Percentiles rank a stretch among this genome's conserved stretches.
Evolutionary conservation across 106 monocot genomes (phyloP).

Genomic region (Apostasia shenzhenica): DNA sequence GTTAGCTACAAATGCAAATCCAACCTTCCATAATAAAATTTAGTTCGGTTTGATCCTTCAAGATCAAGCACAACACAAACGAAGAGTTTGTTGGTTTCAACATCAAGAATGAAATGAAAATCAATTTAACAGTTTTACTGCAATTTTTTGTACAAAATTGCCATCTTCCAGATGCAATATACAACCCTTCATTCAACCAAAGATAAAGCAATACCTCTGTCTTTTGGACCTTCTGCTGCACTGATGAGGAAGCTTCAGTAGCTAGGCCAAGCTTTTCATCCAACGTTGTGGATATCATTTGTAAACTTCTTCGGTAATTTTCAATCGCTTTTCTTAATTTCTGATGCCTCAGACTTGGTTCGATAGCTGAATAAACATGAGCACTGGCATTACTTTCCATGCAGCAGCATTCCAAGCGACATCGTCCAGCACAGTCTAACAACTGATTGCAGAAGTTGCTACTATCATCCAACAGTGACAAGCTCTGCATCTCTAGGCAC

Average conservation of each 20-base stretch:
- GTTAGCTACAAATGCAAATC: too few species aligned
- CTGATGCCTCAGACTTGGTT: constrained; percentile 53
- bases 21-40: too few species aligned
- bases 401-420: constrained; percentile 15
- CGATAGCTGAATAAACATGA: constrained; percentile 29
- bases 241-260: constrained; percentile 17
- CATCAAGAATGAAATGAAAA: too few species aligned
- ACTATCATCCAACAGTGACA: constrained; percentile 52
- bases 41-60: too few species aligned
- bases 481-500: constrained; percentile 40
- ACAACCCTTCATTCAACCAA: too few species aligned
- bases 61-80: too few species aligned
- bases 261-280: constrained; percentile 35
- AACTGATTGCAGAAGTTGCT: constrained; percentile 39
- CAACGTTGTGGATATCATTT: constrained; percentile 21
- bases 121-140: too few species aligned
- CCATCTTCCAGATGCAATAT: too few species aligned
- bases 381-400: constrained; percentile 10
- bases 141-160: too few species aligned
- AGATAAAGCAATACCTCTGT: constrained; percentile 28
- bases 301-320: constrained; percentile 55
- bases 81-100: too few species aligned
- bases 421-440: constrained; percentile 29
- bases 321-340: constrained; percentile 51
- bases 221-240: constrained; percentile 14